Evolutionary conservation across 495 filamentous ascomycete genomes (phyloP).

Genomic region (Rhypophila decipiens): DNA sequence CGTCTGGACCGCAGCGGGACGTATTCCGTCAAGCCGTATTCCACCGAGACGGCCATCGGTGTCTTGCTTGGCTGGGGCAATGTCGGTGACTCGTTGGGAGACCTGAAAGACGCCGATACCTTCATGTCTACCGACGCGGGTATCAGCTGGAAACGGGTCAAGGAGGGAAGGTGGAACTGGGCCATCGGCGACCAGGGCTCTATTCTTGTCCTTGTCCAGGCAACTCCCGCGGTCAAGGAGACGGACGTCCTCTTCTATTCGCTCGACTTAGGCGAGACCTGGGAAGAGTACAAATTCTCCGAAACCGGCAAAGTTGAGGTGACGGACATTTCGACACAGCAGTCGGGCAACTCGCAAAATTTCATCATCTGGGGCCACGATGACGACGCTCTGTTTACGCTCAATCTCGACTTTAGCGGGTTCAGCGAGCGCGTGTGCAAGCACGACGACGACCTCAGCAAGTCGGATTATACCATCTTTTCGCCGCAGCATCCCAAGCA

Average conservation of each 20-base stretch:
- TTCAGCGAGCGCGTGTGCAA: conserved; percentile 63
- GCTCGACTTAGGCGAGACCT: conserved; percentile 69
- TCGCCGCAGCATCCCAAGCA: conserved; percentile 70
- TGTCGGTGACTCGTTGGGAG: conserved; percentile 64
- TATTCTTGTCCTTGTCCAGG: conserved; percentile 73
- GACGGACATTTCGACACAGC: conserved; percentile 75
- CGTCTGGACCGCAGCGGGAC: conserved; percentile 70
- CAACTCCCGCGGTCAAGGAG: conserved; percentile 28
- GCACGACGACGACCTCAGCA: conserved; percentile 50
- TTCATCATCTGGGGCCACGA: conserved; percentile 83
- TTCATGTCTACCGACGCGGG: conserved; percentile 87
- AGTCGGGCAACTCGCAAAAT: conserved; percentile 79
- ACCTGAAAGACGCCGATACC: conserved; percentile 63
- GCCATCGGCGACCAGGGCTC: conserved; percentile 92
- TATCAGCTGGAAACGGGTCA: conserved; percentile 76
- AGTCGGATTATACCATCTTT: conserved; percentile 77
- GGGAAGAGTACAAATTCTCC: conserved; percentile 68
- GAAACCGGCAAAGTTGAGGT: conserved; percentile 62
- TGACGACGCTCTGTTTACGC: conserved; percentile 49
- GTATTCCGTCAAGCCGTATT: conserved; percentile 80
- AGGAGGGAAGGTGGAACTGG: conserved; percentile 83
- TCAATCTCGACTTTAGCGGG: conserved; percentile 84
- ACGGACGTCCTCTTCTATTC: conserved; percentile 71
- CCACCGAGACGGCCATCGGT: conserved; percentile 81
- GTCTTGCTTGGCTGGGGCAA: conserved; percentile 90